Evolutionary conservation across 345 rosid genomes (phyloP).

Genomic region (Excoecaria agallocha): DNA sequence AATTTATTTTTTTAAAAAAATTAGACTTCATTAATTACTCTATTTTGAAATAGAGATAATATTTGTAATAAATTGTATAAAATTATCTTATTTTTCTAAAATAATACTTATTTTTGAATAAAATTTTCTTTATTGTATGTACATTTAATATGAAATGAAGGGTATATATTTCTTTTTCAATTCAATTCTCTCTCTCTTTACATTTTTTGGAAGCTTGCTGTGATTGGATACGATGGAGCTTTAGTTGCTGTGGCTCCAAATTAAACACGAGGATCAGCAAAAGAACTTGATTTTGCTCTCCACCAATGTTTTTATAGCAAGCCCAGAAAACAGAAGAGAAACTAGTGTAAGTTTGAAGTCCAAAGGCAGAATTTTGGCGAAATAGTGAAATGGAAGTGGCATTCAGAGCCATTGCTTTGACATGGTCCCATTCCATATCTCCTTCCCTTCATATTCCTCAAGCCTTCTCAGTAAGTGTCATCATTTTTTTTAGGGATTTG

Average conservation of each 20-base stretch:
- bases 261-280: constrained; percentile 30
- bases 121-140: too few species aligned
- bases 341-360: not conserved
- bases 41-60: too few species aligned
- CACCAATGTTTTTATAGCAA: not conserved
- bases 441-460: constrained; percentile 34
- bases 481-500: not conserved
- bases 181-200: too few species aligned
- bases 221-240: constrained; percentile 9
- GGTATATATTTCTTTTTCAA: too few species aligned
- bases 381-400: constrained; percentile 36
- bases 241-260: constrained; percentile 45
- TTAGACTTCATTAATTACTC: too few species aligned
- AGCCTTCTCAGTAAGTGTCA: constrained; percentile 35
- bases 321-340: not conserved
- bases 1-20: too few species aligned
- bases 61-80: too few species aligned
- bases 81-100: too few species aligned
- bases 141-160: too few species aligned
- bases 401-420: constrained; percentile 45
- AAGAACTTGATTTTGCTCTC: not conserved
- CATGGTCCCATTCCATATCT: constrained; percentile 55
- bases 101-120: too few species aligned
- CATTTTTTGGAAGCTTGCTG: constrained; percentile 1
- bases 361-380: not conserved